Percentiles rank a stretch among this genome's conserved stretches.
Evolutionary conservation across 1,139 yeast genomes (phyloP).

Genomic region (Candida glucosophila): DNA sequence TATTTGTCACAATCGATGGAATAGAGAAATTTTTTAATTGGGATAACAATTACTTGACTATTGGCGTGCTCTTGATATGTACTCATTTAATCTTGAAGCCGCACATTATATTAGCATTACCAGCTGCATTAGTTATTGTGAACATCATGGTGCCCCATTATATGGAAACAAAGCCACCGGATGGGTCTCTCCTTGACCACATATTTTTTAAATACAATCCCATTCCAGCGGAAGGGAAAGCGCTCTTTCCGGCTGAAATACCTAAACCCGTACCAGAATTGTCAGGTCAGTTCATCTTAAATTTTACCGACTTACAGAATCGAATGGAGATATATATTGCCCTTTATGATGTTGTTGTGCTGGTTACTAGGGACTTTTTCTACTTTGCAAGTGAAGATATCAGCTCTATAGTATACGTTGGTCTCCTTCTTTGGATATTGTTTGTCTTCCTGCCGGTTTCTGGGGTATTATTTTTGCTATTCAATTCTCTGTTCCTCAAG

Average conservation of each 20-base stretch:
- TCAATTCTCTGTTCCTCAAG: slow-evolving; percentile 22
- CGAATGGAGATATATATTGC: slow-evolving; percentile 63
- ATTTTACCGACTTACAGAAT: slow-evolving; percentile 79
- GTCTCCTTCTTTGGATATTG: slow-evolving; percentile 15
- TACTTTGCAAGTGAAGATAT: slow-evolving; percentile 59
- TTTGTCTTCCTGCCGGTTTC: slow-evolving; percentile 26
- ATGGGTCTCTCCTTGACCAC: slow-evolving; percentile 13
- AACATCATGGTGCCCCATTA: slow-evolving; percentile 67
- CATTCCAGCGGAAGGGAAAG: slow-evolving; percentile 47
- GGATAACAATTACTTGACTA: slow-evolving; percentile 55
- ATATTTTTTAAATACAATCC: slow-evolving; percentile 33
- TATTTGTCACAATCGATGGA: slow-evolving; percentile 54
- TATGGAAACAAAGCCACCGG: slow-evolving; percentile 34
- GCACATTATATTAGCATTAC: slow-evolving; percentile 41
- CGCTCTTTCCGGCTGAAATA: slow-evolving; percentile 34
- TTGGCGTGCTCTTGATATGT: slow-evolving; percentile 46
- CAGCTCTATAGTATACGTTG: slow-evolving; percentile 45
- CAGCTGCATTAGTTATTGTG: slow-evolving; percentile 44
- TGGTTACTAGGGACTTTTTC: slow-evolving; percentile 47
- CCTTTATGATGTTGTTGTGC: slow-evolving; percentile 50
- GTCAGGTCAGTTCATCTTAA: slow-evolving; percentile 68
- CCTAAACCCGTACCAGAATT: slow-evolving; percentile 78
- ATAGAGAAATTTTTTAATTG: slow-evolving; percentile 50
- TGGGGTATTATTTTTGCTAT: slow-evolving; percentile 19
- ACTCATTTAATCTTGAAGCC: slow-evolving; percentile 63